Percentiles rank a stretch among this genome's conserved stretches.
phyloP scores from a whole-genome alignment of 2,329 filamentous ascomycete genomes.

The Sporothrix brunneoviolacea region DNA sequence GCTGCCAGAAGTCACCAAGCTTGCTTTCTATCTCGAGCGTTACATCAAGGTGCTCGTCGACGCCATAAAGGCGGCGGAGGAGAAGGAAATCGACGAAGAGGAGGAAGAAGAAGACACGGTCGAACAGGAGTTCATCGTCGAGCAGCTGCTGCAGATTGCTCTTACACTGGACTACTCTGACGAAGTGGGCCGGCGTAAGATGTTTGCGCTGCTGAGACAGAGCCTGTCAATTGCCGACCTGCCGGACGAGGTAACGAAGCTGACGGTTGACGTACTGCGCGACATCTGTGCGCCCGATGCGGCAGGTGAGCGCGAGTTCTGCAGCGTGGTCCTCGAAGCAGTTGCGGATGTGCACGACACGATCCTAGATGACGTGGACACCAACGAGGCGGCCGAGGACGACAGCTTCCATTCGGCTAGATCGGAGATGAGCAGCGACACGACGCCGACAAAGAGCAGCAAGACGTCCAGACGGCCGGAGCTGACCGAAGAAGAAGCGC shows the following conservation, averaged over 20 bases:
- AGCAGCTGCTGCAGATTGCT: slow-evolving; percentile 89
- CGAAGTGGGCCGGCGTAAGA: slow-evolving; percentile 88
- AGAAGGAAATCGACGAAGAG: slow-evolving; percentile 50
- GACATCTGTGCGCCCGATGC: slow-evolving; percentile 72
- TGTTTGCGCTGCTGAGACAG: slow-evolving; percentile 86
- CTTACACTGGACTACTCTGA: slow-evolving; percentile 95
- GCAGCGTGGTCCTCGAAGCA: slow-evolving; percentile 80
- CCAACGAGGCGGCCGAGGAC: slow-evolving; percentile 50
- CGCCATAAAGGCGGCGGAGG: slow-evolving; percentile 50
- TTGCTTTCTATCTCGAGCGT: slow-evolving; percentile 79
- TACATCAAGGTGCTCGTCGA: slow-evolving; percentile 67
- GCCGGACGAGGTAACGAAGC: slow-evolving; percentile 86
- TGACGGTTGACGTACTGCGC: slow-evolving; percentile 74
- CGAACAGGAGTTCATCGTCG: slow-evolving; percentile 90
- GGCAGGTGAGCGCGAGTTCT: slow-evolving; percentile 74
- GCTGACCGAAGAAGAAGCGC: slow-evolving; percentile 57
- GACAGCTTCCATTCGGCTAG: slow-evolving; percentile 92
- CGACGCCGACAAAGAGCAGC: slow-evolving; percentile 44
- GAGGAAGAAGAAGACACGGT: slow-evolving; percentile 77
- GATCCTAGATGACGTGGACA: slow-evolving; percentile 62
- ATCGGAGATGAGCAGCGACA: slow-evolving; percentile 70
- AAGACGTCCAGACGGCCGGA: slow-evolving; percentile 30
- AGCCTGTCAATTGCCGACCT: slow-evolving; percentile 78
- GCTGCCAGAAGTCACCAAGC: slow-evolving; percentile 85
- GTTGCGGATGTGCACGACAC: slow-evolving; percentile 96